These are phyloP conservation scores for Fusarium camptoceras DNA, from an alignment of 2,329 filamentous ascomycete genomes.

Conservation along the genomic window DNA sequence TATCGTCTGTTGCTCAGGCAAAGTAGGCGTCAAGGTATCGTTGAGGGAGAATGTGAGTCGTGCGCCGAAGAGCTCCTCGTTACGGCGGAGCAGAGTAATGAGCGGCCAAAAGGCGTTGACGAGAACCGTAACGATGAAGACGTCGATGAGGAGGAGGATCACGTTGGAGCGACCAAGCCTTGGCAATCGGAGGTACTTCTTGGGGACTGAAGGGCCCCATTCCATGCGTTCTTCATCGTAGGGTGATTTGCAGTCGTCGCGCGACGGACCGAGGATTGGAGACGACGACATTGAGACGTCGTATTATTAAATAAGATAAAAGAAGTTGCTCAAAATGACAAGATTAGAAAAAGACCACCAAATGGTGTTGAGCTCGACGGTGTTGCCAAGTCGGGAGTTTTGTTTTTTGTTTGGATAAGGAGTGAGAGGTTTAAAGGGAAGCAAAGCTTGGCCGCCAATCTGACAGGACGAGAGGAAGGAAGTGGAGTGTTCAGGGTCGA, in stretches of 20 bases:
- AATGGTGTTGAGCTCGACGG: background rate
- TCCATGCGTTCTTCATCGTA: conserved; percentile 46
- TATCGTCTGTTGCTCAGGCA: conserved; percentile 74
- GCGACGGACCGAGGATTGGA: conserved; percentile 23
- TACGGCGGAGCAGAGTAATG: conserved; percentile 71
- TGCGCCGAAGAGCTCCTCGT: conserved; percentile 49
- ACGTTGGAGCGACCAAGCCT: conserved; percentile 55
- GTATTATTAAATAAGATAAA: background rate
- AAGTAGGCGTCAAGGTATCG: conserved; percentile 68
- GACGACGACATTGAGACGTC: conserved; percentile 17
- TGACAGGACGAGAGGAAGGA: conserved; percentile 5
- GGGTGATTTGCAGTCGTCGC: conserved; percentile 15
- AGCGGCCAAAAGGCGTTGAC: conserved; percentile 77
- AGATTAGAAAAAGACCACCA: background rate
- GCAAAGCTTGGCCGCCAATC: conserved; percentile 9
- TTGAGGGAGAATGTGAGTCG: conserved; percentile 58
- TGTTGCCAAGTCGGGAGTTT: conserved; percentile 6
- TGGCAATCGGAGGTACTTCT: conserved; percentile 40
- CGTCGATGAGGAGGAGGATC: conserved; percentile 71
- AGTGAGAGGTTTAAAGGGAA: conserved; percentile 17
- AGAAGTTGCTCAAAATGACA: background rate
- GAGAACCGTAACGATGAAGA: conserved; percentile 72
- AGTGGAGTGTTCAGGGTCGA: conserved; percentile 5
- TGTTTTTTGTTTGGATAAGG: conserved; percentile 1
- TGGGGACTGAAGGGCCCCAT: conserved; percentile 41